Evolutionary conservation across 192 early-diverging fungal genomes (phyloP), one percentile per base, ranked within the genome.

Genomic region (Linnemannia elongata): DNA sequence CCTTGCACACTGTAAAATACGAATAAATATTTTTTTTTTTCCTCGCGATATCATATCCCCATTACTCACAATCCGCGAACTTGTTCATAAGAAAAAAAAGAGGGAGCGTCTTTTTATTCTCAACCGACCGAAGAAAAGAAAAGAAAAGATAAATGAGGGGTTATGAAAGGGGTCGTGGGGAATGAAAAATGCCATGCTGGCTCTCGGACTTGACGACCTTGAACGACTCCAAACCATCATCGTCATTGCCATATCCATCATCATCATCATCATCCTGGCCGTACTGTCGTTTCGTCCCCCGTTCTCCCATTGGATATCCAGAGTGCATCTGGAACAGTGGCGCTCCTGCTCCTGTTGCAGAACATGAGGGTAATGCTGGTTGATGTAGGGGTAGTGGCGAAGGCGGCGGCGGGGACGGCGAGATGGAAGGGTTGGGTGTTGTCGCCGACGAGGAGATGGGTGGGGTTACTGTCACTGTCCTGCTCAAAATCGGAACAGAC

Each of bases 21-120:
- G 55, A 60, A 60, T 60, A 60, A 60, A 60, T 60, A 27, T 30
- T 60, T 60, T 60, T 60, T 60, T 60, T 60, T 60, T 57, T 7
- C 17, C n/a, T 27, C 55, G 22, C 55, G 55, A 60, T 24, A 30
- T 60, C n/a, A 27, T 27, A 30, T 30, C n/a, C 10, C 9, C 44
- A 13, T 52, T 55, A 1, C 6, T 60, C n/a, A 27, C n/a, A 60
- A 7, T 27, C 8, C 9, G 55, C 55, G n/a, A 8, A 60, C 5
- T 15, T 15, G 55, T 27, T 6, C 55, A 60, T 6, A n/a, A 10
- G 9, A 60, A 60, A n/a, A 6, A 10, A 8, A 60, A 60, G 7
- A 24, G 27, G 6, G 24, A 24, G n/a, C 0, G 6, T 27, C n/a
- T 27, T 8, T 60, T 60, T 60, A 60, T 60, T 60, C 8, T 60